Evolutionary conservation across 345 rosid species (phyloP), one percentile per base, ranked within the genome.

Genomic region (Mangifera indica): DNA sequence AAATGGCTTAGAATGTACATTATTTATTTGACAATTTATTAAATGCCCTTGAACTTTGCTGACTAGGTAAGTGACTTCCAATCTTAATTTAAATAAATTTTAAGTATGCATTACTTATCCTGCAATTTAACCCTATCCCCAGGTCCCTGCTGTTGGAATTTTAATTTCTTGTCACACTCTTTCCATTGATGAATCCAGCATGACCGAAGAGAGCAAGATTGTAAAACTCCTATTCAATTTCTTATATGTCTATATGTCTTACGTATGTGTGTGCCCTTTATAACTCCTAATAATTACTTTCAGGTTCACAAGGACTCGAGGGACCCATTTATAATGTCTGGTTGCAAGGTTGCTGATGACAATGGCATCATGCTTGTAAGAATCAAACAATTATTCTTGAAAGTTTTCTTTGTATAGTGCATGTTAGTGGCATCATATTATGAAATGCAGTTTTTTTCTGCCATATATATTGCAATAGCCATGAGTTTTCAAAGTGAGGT

Each of bases 201-300:
- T 96, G 99, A 96, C 99, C 5, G 99, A 98, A 69, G 99, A 96
- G 86, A 96, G 99, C 87, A 90, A 91, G 75, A 91, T 88, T 66
- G 99, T 96, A 78, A 65, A 80, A 63, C 52, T 51, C 62, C n/a
- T 63, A 49, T 66, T 49, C n/a, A 66, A 13, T 44, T 40, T 62
- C 34, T 48, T 34, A 25, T 20, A 32, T 37, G 42, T 37, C 9
- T n/a, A n/a, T n/a, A n/a, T 37, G 42, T 7, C 42, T 37, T 37
- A 5, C 8, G 8, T 37, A 8, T 37, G 9, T 37, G 9, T 37
- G 42, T 37, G 9, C 42, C 62, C 65, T 63, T 62, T 51, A 52
- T 49, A 74, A 69, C 75, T 48, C 59, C 40, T 32, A 69, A 52
- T 55, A 25, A 8, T n/a, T 54, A 17, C 46, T 61, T 85, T 74